Conservation (phyloP, 2,329 filamentous ascomycete genomes). For the Aphanoascus verrucosus region DNA sequence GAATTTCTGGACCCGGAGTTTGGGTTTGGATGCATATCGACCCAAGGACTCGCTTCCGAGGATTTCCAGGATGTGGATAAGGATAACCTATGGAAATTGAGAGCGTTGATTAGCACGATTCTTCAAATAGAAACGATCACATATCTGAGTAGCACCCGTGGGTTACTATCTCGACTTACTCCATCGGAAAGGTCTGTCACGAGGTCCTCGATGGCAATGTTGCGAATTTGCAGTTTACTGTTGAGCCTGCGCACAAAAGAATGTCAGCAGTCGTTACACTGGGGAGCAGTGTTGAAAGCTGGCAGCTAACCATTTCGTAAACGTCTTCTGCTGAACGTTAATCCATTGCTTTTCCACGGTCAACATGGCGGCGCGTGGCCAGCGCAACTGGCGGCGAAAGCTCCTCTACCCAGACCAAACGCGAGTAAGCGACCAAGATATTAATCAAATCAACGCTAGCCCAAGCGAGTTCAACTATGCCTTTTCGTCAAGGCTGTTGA, state of each 20-base stretch:
- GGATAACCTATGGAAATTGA: constrained; percentile 54
- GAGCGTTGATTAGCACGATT: background rate
- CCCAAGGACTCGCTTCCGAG: constrained; percentile 89
- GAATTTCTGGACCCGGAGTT: constrained; percentile 90
- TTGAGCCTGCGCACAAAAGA: constrained; percentile 59
- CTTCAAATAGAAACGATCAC: background rate
- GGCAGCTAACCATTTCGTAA: constrained; percentile 74
- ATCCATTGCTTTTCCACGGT: constrained; percentile 53
- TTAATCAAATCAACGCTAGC: background rate
- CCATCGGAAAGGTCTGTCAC: constrained; percentile 87
- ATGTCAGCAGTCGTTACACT: background rate
- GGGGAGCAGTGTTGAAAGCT: background rate
- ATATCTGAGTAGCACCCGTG: too few species aligned
- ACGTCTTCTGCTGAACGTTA: constrained; percentile 92
- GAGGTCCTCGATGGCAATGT: constrained; percentile 73
- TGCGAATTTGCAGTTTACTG: constrained; percentile 73
- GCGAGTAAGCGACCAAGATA: background rate
- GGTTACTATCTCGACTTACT: constrained; percentile 46
- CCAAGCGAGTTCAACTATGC: background rate
- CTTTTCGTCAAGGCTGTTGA: background rate
- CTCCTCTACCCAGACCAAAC: constrained; percentile 1
- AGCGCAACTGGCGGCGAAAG: constrained; percentile 10
- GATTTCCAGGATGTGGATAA: constrained; percentile 95
- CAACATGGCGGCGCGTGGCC: constrained; percentile 28
- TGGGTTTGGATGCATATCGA: constrained; percentile 91